A percentile compares a stretch with the other conserved stretches of the same genome.
phyloP scores from a whole-genome alignment of 768 basidiomycete species.

The Leccinum disarticulatum region DNA sequence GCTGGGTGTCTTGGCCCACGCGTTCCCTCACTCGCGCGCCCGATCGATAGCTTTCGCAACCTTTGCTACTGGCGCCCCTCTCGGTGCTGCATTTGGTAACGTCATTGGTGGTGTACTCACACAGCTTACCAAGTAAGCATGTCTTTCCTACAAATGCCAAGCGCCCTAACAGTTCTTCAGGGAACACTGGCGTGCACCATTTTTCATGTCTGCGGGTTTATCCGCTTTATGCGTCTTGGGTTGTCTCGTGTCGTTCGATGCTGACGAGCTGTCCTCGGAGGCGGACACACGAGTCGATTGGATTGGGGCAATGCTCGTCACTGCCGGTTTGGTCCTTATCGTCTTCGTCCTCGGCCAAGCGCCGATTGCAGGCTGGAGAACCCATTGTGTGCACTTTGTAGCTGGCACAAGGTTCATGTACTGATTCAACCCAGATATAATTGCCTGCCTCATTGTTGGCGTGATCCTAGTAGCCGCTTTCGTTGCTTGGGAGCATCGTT shows the following conservation, averaged over 20 bases:
- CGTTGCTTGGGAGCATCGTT: conserved; percentile 61
- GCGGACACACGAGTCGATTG: conserved; percentile 63
- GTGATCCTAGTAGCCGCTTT: conserved; percentile 56
- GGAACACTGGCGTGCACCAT: conserved; percentile 64
- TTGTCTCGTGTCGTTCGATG: conserved; percentile 60
- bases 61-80: conserved; percentile 81
- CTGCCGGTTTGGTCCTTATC: conserved; percentile 65
- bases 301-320: conserved; percentile 69
- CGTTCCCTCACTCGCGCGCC: conserved; percentile 66
- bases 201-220: conserved; percentile 62
- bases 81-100: conserved; percentile 73
- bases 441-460: conserved; percentile 63
- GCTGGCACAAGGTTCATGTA: conserved; percentile 22
- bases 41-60: conserved; percentile 80
- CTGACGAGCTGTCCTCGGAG: conserved; percentile 45
- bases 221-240: conserved; percentile 50
- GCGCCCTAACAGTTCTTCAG: conserved; percentile 15
- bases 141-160: not conserved
- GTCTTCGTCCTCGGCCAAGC: conserved; percentile 75
- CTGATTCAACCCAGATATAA: conserved; percentile 53
- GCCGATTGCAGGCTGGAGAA: conserved; percentile 60
- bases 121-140: conserved; percentile 42
- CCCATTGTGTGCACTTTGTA: conserved; percentile 42
- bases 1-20: conserved; percentile 80
- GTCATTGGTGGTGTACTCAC: conserved; percentile 70